Conservation (phyloP, 257 asterid genomes). For the Solanum chilense region DNA sequence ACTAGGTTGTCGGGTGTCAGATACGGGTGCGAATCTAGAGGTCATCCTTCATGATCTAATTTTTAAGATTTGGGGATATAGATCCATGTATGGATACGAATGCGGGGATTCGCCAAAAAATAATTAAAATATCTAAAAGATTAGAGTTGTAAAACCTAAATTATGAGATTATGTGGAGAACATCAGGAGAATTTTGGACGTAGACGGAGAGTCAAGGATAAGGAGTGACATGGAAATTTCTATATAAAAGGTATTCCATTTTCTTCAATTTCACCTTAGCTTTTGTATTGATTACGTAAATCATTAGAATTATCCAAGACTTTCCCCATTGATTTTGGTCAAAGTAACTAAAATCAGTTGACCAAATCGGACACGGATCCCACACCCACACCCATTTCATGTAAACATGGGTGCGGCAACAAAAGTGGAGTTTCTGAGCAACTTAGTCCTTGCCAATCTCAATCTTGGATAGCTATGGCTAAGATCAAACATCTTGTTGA, state of each 20-base stretch:
- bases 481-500: background rate
- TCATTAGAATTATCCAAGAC: background rate
- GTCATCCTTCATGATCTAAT: background rate
- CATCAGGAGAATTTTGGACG: background rate
- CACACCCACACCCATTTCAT: background rate
- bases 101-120: background rate
- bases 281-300: background rate
- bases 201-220: background rate
- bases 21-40: background rate
- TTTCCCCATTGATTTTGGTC: background rate
- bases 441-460: background rate
- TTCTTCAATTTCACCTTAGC: background rate
- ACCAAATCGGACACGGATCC: background rate
- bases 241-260: background rate
- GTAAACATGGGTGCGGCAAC: background rate
- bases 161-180: background rate
- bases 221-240: background rate
- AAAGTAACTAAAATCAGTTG: background rate
- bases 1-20: background rate
- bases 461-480: background rate
- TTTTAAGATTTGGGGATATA: background rate
- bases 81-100: background rate
- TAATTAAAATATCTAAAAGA: background rate
- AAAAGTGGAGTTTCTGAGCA: background rate
- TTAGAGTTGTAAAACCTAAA: background rate